Conservation (phyloP, 768 basidiomycete species). For the Termitomyces sp. region DNA sequence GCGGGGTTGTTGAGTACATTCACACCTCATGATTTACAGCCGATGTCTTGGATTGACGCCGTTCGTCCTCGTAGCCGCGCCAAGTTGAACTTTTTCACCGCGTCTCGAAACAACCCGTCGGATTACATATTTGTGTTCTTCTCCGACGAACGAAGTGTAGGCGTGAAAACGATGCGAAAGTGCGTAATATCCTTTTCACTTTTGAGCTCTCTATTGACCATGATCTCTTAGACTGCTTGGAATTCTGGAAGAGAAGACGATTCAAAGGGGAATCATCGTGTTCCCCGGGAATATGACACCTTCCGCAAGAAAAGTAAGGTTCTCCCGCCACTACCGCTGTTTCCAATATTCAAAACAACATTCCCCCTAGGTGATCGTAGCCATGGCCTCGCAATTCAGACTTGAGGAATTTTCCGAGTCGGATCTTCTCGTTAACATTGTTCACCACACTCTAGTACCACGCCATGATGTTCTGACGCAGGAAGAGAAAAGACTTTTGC, state of each 20-base stretch:
- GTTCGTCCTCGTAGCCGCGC: slow-evolving; percentile 55
- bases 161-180: slow-evolving; percentile 98
- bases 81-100: slow-evolving; percentile 88
- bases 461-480: slow-evolving; percentile 81
- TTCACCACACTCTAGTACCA: slow-evolving; percentile 92
- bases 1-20: slow-evolving; percentile 83
- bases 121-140: slow-evolving; percentile 94
- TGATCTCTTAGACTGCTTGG: slow-evolving; percentile 59
- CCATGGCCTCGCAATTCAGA: slow-evolving; percentile 80
- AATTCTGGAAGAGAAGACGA: slow-evolving; percentile 89
- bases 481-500: slow-evolving; percentile 81
- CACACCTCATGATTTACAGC: slow-evolving; percentile 14
- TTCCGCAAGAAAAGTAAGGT: slow-evolving; percentile 83
- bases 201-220: slow-evolving; percentile 3
- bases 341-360: slow-evolving; percentile 8
- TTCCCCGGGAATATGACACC: slow-evolving; percentile 97
- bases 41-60: slow-evolving; percentile 2
- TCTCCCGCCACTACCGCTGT: slow-evolving; percentile 2
- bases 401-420: slow-evolving; percentile 97
- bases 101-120: slow-evolving; percentile 53
- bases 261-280: slow-evolving; percentile 89
- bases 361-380: slow-evolving; percentile 73
- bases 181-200: slow-evolving; percentile 32
- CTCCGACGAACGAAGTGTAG: slow-evolving; percentile 92
- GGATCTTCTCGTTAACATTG: slow-evolving; percentile 95